Evolutionary conservation across 2,329 filamentous ascomycete species (phyloP).

Genomic region (Albifimbria verrucaria): DNA sequence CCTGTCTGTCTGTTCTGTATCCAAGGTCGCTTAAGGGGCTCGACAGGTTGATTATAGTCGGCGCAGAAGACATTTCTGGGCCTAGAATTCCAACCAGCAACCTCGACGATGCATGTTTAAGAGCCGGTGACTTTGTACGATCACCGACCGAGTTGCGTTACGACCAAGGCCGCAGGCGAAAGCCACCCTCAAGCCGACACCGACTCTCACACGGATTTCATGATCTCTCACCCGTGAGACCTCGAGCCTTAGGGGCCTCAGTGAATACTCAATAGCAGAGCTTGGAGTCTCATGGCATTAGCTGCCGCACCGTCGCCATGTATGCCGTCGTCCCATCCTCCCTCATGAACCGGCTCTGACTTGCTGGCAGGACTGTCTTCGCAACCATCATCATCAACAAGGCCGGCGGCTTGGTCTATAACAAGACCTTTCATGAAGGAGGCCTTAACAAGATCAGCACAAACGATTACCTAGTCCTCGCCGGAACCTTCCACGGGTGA

Average conservation of each 20-base stretch:
- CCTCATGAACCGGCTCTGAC: slow-evolving; percentile 5
- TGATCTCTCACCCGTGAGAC: not conserved
- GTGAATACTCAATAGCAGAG: not conserved
- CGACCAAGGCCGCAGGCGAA: not conserved
- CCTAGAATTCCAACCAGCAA: too few relatives aligned
- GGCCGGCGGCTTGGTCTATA: slow-evolving; percentile 93
- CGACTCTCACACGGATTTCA: not conserved
- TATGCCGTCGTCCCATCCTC: not conserved
- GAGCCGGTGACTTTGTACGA: too few relatives aligned
- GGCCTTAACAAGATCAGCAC: slow-evolving; percentile 83
- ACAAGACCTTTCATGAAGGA: slow-evolving; percentile 85
- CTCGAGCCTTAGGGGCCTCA: not conserved
- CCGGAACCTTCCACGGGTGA: slow-evolving; percentile 94
- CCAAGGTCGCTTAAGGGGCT: too few relatives aligned
- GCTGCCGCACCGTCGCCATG: not conserved
- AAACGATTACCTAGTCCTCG: slow-evolving; percentile 95
- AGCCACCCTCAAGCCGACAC: too few relatives aligned
- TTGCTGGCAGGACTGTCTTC: slow-evolving; percentile 74
- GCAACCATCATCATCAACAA: slow-evolving; percentile 98
- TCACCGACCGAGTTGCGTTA: too few relatives aligned
- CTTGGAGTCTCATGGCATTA: too few relatives aligned
- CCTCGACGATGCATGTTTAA: too few relatives aligned
- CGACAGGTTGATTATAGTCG: too few relatives aligned
- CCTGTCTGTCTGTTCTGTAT: too few relatives aligned
- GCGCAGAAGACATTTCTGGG: too few relatives aligned